Conservation (phyloP, 2,329 filamentous ascomycete genomes). For the Penicillium sp. region DNA sequence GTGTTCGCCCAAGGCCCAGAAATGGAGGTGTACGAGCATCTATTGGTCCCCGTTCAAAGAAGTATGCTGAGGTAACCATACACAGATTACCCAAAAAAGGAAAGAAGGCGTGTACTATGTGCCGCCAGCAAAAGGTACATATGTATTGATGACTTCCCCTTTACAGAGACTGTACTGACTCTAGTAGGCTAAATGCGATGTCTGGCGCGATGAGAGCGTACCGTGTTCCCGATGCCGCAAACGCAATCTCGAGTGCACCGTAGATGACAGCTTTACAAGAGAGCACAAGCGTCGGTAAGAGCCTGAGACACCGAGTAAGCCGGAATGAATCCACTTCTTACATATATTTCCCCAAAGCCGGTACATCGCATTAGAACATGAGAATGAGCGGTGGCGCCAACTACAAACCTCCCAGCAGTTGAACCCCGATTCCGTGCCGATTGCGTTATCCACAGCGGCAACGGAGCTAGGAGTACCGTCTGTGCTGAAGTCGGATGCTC, state of each 20-base stretch:
- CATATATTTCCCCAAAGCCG: conserved; percentile 24
- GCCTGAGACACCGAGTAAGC: no score
- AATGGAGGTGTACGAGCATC: conserved; percentile 14
- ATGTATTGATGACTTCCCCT: not conserved
- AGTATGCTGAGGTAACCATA: conserved; percentile 13
- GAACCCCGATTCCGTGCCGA: conserved; percentile 22
- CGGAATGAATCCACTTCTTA: not conserved
- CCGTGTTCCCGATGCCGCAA: conserved; percentile 41
- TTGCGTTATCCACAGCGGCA: conserved; percentile 30
- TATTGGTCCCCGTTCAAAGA: not conserved
- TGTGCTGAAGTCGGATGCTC: conserved; percentile 1
- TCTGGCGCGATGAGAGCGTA: conserved; percentile 32
- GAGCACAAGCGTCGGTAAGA: conserved; percentile 43
- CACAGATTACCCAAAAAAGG: conserved; percentile 26
- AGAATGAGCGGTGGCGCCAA: conserved; percentile 37
- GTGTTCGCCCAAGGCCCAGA: not conserved
- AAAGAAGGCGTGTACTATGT: conserved; percentile 45
- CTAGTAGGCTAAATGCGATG: conserved; percentile 40
- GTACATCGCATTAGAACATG: conserved; percentile 38
- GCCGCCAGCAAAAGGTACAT: conserved; percentile 44
- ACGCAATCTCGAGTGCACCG: conserved; percentile 35
- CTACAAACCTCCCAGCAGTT: conserved; percentile 28
- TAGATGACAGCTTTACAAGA: conserved; percentile 44
- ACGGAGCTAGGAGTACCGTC: conserved; percentile 31
- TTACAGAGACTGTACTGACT: not conserved